Evolutionary conservation across 176 grass and related monocot genomes (phyloP).

Genomic region (Canna indica): DNA sequence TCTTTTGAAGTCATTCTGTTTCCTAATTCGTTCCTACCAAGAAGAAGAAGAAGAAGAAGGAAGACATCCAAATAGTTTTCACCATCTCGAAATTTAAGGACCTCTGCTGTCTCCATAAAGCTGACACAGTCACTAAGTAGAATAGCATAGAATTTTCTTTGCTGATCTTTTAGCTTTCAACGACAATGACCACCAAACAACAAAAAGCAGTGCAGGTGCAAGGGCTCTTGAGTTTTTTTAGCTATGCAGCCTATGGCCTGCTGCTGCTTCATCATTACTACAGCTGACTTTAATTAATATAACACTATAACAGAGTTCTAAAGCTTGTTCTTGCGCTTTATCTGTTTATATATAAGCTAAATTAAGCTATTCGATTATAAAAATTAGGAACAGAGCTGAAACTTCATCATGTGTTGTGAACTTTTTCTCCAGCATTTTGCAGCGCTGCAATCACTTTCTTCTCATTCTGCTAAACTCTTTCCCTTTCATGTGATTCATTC

Average conservation of each 20-base stretch:
- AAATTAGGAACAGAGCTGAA: not conserved
- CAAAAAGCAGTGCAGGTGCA: not conserved
- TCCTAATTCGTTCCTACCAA: too few species aligned
- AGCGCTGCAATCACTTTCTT: too few species aligned
- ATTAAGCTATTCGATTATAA: too few species aligned
- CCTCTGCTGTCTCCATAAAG: not conserved
- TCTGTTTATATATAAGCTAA: too few species aligned
- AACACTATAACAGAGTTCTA: too few species aligned
- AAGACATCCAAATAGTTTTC: too few species aligned
- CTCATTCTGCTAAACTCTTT: too few species aligned
- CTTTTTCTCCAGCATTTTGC: too few species aligned
- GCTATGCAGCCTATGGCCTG: not conserved
- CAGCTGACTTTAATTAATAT: not conserved
- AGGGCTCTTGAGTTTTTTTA: too few species aligned
- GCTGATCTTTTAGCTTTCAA: not conserved
- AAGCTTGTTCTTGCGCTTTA: too few species aligned
- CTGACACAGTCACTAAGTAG: not conserved
- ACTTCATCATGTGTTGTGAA: not conserved
- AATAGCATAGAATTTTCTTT: not conserved
- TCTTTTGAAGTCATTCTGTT: too few species aligned
- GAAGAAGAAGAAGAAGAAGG: too few species aligned
- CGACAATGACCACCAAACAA: not conserved
- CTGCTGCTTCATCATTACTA: not conserved
- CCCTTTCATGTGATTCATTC: not conserved
- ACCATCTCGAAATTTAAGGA: not conserved